A percentile compares a stretch with the other conserved stretches of the same genome.
Evolutionary conservation across 148 eudicot species (phyloP).

Genomic region (Fagopyrum tataricum): DNA sequence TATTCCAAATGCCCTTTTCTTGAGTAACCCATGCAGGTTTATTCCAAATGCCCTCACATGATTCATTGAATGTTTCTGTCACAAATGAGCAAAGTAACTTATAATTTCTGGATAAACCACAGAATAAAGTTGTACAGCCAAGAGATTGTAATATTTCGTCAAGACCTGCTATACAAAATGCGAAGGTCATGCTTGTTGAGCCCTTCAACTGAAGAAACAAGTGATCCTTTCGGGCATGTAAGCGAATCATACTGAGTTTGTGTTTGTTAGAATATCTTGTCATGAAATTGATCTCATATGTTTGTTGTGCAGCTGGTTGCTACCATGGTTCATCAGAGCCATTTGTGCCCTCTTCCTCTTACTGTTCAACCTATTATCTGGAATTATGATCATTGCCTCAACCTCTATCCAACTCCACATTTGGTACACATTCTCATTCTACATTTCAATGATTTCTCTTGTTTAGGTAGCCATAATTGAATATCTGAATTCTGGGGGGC

Average conservation of each 20-base stretch:
- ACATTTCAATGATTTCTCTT: background rate
- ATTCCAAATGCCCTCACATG: background rate
- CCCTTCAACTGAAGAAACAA: constrained; percentile 78
- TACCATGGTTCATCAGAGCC: constrained; percentile 90
- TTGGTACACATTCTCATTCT: constrained; percentile 39
- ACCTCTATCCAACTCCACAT: constrained; percentile 86
- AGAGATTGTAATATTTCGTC: constrained; percentile 85
- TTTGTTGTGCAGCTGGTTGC: constrained; percentile 79
- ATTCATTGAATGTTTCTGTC: background rate
- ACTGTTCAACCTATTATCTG: constrained; percentile 78
- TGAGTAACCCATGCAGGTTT: constrained; percentile 95
- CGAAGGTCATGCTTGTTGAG: constrained; percentile 81
- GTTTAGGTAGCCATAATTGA: constrained; percentile 2
- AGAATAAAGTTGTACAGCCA: constrained; percentile 88
- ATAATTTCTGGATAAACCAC: constrained; percentile 13
- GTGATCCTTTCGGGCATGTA: constrained; percentile 90
- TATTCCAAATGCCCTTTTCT: constrained; percentile 68
- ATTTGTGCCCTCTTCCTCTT: constrained; percentile 91
- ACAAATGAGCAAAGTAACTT: constrained; percentile 1
- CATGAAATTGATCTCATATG: background rate
- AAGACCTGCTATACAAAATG: constrained; percentile 89
- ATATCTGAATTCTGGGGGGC: background rate
- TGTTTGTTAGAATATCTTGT: background rate
- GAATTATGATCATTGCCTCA: constrained; percentile 92
- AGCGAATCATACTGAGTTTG: constrained; percentile 16